These are phyloP conservation scores for Insectozyma bohioensis DNA, from an alignment of 1,139 yeast genomes.

Conservation along the genomic window DNA sequence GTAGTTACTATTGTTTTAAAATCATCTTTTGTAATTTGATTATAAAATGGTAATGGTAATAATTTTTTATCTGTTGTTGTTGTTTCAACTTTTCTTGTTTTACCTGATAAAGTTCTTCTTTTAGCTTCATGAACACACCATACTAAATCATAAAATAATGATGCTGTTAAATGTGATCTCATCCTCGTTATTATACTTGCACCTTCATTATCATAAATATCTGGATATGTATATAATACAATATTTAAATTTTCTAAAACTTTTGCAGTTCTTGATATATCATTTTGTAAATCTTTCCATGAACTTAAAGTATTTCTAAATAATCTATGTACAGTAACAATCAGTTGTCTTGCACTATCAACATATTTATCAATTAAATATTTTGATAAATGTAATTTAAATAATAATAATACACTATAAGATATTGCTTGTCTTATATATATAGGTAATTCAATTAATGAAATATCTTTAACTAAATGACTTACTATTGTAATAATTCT, in stretches of 20 bases:
- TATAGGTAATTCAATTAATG: slow-evolving; percentile 81
- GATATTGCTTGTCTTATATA: slow-evolving; percentile 84
- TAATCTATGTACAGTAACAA: slow-evolving; percentile 87
- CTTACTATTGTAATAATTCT: slow-evolving; percentile 78
- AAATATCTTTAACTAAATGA: slow-evolving; percentile 61
- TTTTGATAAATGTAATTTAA: slow-evolving; percentile 80
- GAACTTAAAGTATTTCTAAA: slow-evolving; percentile 86
- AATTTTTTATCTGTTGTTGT: slow-evolving; percentile 29
- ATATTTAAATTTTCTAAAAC: slow-evolving; percentile 89
- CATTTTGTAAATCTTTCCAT: slow-evolving; percentile 90
- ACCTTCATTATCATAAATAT: slow-evolving; percentile 50
- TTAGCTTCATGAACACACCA: slow-evolving; percentile 96
- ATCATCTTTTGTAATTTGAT: slow-evolving; percentile 89
- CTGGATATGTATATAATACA: slow-evolving; percentile 86
- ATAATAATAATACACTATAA: slow-evolving; percentile 74
- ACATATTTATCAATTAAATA: slow-evolving; percentile 72
- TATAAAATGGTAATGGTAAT: slow-evolving; percentile 86
- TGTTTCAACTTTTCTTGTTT: slow-evolving; percentile 20
- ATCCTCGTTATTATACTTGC: slow-evolving; percentile 78
- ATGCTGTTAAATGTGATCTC: slow-evolving; percentile 91
- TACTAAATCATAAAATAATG: slow-evolving; percentile 85
- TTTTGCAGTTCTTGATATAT: slow-evolving; percentile 87
- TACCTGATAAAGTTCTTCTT: slow-evolving; percentile 58
- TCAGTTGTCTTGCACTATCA: slow-evolving; percentile 88
- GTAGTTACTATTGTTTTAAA: slow-evolving; percentile 83